Evolutionary conservation across 139 green algal genomes (phyloP), one percentile per base, ranked within the genome.

Genomic region (Closterium sp.): DNA sequence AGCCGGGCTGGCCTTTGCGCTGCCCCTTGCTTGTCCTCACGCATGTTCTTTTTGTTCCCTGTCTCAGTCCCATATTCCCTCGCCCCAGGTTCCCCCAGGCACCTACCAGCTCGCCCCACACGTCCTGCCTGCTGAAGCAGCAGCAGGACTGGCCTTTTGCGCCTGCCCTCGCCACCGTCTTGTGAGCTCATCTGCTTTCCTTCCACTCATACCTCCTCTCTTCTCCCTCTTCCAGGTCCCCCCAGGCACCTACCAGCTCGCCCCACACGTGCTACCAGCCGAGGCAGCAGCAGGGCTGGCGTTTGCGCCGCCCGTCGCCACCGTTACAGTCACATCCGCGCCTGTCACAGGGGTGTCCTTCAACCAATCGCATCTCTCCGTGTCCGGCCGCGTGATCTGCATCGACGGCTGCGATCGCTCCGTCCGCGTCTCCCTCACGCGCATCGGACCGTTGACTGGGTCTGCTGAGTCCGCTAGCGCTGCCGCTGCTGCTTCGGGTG

Each of bases 361-460:
- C 89, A 91, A 31, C 22, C 89, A 91, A 45, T 30, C 28, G n/a
- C 27, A 89, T 29, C 38, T 88, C 34, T 86, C 32, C 45, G 31
- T 92, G 27, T 92, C 90, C 22, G 90, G 90, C 84, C 28, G 13
- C 1, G 90, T 92, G 70, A 27, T 42, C 32, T 92, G 90, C 73
- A 91, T 92, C 32, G 90, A 92, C 32, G 32, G 90, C 42, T 92
- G 90, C 90, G 31, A 45, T 28, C 38, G 31, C 73, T 88, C 89
- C 84, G 22, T 91, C 30, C 79, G 31, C 7, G 22, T 91, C 29
- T 34, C 89, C 7, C 38, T 91, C 34, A 9, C 28, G 10, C 17
- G 32, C 38, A 38, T 29, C 21, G 84, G 84, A 24, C 62, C 62
- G 17, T 79, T 79, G 62, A 27, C 62, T 1, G 62, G 62, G 2